phyloP scores from a whole-genome alignment of 2,329 filamentous ascomycete genomes.

The Rhynchosporium agropyri region DNA sequence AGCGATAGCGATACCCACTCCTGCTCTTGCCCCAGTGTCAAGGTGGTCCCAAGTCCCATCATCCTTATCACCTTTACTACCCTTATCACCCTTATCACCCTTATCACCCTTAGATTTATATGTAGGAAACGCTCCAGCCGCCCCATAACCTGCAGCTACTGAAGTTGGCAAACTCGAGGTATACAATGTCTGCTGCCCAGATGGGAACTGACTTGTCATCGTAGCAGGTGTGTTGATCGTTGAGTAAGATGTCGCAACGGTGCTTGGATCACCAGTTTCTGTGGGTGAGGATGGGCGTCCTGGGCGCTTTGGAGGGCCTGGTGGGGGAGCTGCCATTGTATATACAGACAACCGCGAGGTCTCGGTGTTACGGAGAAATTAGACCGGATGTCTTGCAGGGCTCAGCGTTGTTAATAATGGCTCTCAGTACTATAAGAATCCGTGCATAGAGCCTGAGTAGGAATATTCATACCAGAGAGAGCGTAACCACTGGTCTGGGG shows the following conservation, averaged over 20 bases:
- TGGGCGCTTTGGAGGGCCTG: background rate
- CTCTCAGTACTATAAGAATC: conserved; percentile 8
- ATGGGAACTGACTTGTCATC: background rate
- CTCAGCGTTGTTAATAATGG: background rate
- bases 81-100: background rate
- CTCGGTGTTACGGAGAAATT: background rate
- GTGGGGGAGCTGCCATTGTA: background rate
- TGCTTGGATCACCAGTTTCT: background rate
- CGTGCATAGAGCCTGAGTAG: background rate
- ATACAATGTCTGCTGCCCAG: background rate
- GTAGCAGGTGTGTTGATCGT: background rate
- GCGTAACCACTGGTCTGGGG: background rate
- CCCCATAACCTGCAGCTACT: background rate
- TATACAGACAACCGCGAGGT: no score
- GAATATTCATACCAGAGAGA: background rate
- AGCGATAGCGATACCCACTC: conserved; percentile 17
- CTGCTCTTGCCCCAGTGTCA: conserved; percentile 21
- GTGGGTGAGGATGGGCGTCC: background rate
- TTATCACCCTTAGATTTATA: background rate
- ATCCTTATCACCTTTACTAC: background rate
- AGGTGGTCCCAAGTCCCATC: conserved; percentile 19
- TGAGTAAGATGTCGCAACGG: background rate
- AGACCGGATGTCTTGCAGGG: conserved; percentile 6
- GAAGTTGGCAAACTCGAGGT: background rate
- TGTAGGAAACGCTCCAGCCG: no score